A percentile compares a stretch with the other conserved stretches of the same genome.
Conservation (phyloP, 2,329 filamentous ascomycete genomes). For the Hypoxylon sp. region DNA sequence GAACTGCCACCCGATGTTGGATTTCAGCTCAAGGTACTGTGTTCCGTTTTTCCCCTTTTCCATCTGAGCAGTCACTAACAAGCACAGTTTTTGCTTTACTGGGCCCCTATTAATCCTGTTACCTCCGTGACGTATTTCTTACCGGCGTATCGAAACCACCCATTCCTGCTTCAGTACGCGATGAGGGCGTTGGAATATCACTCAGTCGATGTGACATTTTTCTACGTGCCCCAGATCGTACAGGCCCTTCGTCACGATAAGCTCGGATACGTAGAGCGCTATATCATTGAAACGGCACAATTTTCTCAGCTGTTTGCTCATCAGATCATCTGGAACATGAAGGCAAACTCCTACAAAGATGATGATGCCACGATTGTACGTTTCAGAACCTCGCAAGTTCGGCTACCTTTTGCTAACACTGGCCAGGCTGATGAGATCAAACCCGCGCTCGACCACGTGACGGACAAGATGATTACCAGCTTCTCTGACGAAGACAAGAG, state of each 20-base stretch:
- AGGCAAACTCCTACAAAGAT: conserved; percentile 97
- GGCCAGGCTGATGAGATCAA: conserved; percentile 85
- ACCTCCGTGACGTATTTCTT: conserved; percentile 93
- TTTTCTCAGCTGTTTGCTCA: conserved; percentile 99
- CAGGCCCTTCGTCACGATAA: conserved; percentile 92
- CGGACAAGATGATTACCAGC: conserved; percentile 80
- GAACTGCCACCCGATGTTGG: conserved; percentile 80
- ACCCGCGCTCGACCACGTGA: conserved; percentile 90
- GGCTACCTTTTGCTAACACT: conserved; percentile 32
- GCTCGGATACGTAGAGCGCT: conserved; percentile 93
- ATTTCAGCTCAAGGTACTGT: conserved; percentile 79
- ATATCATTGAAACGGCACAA: conserved; percentile 95
- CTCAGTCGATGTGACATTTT: conserved; percentile 96
- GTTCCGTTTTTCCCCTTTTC: background rate
- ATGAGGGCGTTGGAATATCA: conserved; percentile 95
- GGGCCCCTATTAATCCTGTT: conserved; percentile 90
- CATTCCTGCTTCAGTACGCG: conserved; percentile 94
- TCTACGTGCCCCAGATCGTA: conserved; percentile 98
- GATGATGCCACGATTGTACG: conserved; percentile 85
- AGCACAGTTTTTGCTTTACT: conserved; percentile 83
- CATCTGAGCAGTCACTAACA: conserved; percentile 39
- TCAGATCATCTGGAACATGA: conserved; percentile 99
- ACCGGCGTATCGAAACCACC: conserved; percentile 88
- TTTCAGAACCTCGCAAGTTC: conserved; percentile 8
- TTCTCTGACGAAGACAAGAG: conserved; percentile 80